A percentile compares a stretch with the other conserved stretches of the same genome.
phyloP scores from a whole-genome alignment of 106 monocot species.

The Dioscorea alata region DNA sequence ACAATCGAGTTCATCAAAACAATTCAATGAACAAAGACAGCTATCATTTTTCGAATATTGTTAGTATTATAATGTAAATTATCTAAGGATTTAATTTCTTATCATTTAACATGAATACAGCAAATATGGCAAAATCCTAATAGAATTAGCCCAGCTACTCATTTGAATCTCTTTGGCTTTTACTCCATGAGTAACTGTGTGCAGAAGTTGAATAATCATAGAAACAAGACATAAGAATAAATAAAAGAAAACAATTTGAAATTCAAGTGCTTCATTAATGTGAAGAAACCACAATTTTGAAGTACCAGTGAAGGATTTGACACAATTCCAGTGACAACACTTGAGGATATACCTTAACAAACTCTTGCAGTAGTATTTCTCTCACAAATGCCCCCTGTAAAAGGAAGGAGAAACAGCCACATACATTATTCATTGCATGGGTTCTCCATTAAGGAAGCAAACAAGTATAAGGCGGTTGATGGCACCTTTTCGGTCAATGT shows the following conservation, averaged over 20 bases:
- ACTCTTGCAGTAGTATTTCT: slow-evolving; percentile 85
- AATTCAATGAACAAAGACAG: no score
- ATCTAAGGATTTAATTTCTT: no score
- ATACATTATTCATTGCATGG: not conserved
- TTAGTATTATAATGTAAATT: no score
- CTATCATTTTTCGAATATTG: no score
- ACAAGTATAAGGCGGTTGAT: not conserved
- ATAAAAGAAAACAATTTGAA: not conserved
- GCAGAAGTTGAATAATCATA: not conserved
- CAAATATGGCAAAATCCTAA: no score
- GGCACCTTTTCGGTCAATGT: slow-evolving; percentile 76
- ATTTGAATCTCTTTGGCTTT: no score
- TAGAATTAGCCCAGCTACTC: no score
- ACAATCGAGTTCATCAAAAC: no score
- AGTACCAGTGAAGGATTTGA: not conserved
- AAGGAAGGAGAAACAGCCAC: not conserved
- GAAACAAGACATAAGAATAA: not conserved
- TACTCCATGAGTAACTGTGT: not conserved
- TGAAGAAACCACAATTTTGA: no score
- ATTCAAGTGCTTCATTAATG: not conserved
- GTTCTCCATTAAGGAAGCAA: slow-evolving; percentile 7
- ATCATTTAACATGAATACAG: no score
- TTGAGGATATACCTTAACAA: slow-evolving; percentile 64
- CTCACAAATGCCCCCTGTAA: slow-evolving; percentile 88
- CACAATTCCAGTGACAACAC: not conserved